Evolutionary conservation across 805 yeast genomes (phyloP).

Genomic region (Priceomyces melissophilus): DNA sequence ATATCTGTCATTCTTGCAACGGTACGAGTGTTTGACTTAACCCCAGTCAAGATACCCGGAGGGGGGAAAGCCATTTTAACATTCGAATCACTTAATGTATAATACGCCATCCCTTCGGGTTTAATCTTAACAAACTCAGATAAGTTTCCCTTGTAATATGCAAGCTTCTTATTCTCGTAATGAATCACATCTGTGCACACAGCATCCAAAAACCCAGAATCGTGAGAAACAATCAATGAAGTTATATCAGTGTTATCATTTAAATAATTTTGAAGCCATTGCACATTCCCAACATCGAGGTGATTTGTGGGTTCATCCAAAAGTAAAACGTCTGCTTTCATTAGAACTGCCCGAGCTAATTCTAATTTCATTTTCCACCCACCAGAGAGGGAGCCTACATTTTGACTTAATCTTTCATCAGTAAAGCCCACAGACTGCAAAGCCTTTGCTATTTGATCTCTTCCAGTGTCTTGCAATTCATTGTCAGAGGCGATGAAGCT

Average conservation of each 20-base stretch:
- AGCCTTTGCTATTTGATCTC: conserved; percentile 71
- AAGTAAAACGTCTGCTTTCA: conserved; percentile 92
- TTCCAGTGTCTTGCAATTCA: conserved; percentile 61
- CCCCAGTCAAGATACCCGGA: conserved; percentile 97
- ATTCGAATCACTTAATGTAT: conserved; percentile 86
- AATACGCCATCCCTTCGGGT: conserved; percentile 96
- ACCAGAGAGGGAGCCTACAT: conserved; percentile 93
- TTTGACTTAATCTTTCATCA: conserved; percentile 82
- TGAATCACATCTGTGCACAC: conserved; percentile 97
- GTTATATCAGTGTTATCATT: conserved; percentile 82
- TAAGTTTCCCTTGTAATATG: conserved; percentile 92
- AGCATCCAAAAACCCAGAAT: conserved; percentile 90
- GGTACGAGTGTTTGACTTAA: conserved; percentile 89
- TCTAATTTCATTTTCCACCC: conserved; percentile 99
- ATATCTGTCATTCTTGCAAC: conserved; percentile 86
- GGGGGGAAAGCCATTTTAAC: conserved; percentile 98
- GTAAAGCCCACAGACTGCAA: conserved; percentile 86
- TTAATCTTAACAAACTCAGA: conserved; percentile 86
- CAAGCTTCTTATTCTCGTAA: conserved; percentile 91
- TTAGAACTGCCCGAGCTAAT: conserved; percentile 97
- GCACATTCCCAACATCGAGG: conserved; percentile 89
- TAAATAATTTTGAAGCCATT: conserved; percentile 90
- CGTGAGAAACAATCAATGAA: conserved; percentile 94
- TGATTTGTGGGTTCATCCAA: conserved; percentile 99
- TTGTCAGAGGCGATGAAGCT: conserved; percentile 87